phyloP scores from a whole-genome alignment of 495 filamentous ascomycete genomes.

The Acidiella bohemica region DNA sequence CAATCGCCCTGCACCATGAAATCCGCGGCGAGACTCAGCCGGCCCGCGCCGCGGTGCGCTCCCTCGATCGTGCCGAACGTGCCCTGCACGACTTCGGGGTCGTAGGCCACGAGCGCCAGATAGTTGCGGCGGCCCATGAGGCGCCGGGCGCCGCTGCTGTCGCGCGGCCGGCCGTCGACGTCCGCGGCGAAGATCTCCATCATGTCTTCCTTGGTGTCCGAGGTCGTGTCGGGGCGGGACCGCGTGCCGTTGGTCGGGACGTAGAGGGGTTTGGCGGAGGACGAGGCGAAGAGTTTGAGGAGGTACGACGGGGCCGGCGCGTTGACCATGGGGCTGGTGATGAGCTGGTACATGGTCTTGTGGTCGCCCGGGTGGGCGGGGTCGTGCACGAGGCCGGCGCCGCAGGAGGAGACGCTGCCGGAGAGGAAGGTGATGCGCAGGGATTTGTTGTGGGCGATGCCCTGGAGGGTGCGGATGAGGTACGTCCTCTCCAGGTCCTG shows the following conservation, averaged over 20 bases:
- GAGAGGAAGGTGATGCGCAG: conserved; percentile 93
- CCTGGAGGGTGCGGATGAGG: conserved; percentile 85
- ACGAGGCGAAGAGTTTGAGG: conserved; percentile 81
- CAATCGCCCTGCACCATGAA: conserved; percentile 89
- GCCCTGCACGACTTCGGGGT: conserved; percentile 59
- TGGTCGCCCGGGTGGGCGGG: conserved; percentile 79
- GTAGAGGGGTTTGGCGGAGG: conserved; percentile 80
- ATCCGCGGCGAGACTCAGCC: conserved; percentile 80
- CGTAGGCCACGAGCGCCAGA: conserved; percentile 84
- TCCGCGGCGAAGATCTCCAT: conserved; percentile 96
- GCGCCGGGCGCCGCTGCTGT: conserved; percentile 72
- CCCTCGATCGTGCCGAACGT: conserved; percentile 14
- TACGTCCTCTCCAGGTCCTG: conserved; percentile 92
- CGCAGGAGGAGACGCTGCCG: conserved; percentile 77
- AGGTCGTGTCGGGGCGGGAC: conserved; percentile 40
- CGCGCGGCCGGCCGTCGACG: conserved; percentile 62
- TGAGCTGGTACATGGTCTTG: conserved; percentile 99
- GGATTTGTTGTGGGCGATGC: conserved; percentile 83
- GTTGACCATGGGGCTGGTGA: conserved; percentile 82
- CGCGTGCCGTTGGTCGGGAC: conserved; percentile 83
- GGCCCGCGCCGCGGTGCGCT: conserved; percentile 41
- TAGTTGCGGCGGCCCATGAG: conserved; percentile 91
- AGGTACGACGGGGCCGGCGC: conserved; percentile 72
- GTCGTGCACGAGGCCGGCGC: conserved; percentile 90
- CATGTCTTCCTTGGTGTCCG: conserved; percentile 98